phyloP scores from a whole-genome alignment of 129 eudicot species.

The Pseudognaphalium luteoalbum region DNA sequence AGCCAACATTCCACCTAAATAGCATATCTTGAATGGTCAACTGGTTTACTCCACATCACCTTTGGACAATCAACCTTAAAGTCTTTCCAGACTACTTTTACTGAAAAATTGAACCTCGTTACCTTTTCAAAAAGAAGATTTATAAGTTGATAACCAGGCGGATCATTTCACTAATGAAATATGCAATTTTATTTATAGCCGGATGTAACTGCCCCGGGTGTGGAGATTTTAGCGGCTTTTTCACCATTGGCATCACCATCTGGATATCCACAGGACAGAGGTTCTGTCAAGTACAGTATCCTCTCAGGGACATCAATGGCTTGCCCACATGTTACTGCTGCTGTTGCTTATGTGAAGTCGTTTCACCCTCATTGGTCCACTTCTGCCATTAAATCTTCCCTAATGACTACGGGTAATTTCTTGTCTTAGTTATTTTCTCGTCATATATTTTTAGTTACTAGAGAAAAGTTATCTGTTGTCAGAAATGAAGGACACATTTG shows the following conservation, averaged over 20 bases:
- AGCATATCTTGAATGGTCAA: too few relatives aligned
- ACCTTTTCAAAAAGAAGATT: too few relatives aligned
- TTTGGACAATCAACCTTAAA: too few relatives aligned
- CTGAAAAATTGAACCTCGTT: too few relatives aligned
- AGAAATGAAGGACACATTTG: too few relatives aligned
- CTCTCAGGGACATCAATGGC: constrained; percentile 36
- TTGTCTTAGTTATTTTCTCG: background rate
- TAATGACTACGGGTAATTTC: constrained; percentile 37
- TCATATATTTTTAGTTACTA: too few relatives aligned
- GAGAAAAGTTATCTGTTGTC: too few relatives aligned
- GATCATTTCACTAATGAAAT: too few relatives aligned
- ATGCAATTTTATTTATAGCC: constrained; percentile 27
- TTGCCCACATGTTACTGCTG: background rate
- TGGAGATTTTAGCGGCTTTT: constrained; percentile 31
- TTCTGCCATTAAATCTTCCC: constrained; percentile 36
- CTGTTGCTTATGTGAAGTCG: constrained; percentile 30
- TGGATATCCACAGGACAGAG: background rate
- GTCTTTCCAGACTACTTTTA: too few relatives aligned
- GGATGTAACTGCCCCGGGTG: constrained; percentile 39
- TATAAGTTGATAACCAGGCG: too few relatives aligned
- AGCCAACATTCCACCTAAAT: too few relatives aligned
- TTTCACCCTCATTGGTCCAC: constrained; percentile 37
- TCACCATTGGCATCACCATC: constrained; percentile 27
- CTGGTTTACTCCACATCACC: too few relatives aligned
- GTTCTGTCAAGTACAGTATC: background rate